A percentile compares a stretch with the other conserved stretches of the same genome.
Conservation (phyloP, 2,329 filamentous ascomycete genomes). For the Alternaria hordeiaustralica region DNA sequence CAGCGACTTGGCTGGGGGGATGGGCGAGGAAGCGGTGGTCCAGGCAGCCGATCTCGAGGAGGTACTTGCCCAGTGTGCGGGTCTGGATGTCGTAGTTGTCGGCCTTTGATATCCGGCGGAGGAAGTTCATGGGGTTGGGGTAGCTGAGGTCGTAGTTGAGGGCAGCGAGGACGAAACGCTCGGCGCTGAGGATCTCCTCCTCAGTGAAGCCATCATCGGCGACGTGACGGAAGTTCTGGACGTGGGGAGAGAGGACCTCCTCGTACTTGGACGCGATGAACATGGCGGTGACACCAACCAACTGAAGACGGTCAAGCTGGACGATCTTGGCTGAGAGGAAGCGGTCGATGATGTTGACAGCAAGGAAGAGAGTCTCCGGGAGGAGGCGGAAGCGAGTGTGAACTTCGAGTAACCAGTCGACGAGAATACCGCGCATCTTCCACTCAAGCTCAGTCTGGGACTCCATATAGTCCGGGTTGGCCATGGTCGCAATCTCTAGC, state of each 20-base stretch:
- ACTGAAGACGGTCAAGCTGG: slow-evolving; percentile 91
- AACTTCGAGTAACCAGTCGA: slow-evolving; percentile 98
- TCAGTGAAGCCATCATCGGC: slow-evolving; percentile 96
- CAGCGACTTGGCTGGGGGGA: slow-evolving; percentile 87
- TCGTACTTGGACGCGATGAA: slow-evolving; percentile 99
- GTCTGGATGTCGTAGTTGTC: slow-evolving; percentile 99
- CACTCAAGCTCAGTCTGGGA: slow-evolving; percentile 95
- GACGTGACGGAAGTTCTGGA: slow-evolving; percentile 95
- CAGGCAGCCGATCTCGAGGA: slow-evolving; percentile 94
- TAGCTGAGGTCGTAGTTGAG: slow-evolving; percentile 98
- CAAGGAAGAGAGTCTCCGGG: slow-evolving; percentile 94
- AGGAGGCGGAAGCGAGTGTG: slow-evolving; percentile 96
- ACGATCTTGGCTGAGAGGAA: slow-evolving; percentile 96
- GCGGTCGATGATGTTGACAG: slow-evolving; percentile 97
- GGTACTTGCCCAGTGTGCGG: slow-evolving; percentile 94
- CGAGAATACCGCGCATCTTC: slow-evolving; percentile 96
- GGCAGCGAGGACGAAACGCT: slow-evolving; percentile 88
- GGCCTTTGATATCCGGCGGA: slow-evolving; percentile 97
- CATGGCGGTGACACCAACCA: slow-evolving; percentile 98
- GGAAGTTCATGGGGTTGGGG: slow-evolving; percentile 99
- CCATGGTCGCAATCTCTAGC: slow-evolving; percentile 79
- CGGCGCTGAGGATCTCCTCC: slow-evolving; percentile 94
- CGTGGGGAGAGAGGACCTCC: slow-evolving; percentile 94
- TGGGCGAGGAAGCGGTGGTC: slow-evolving; percentile 94
- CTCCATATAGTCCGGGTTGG: slow-evolving; percentile 93